Base-by-base conservation (phyloP, 106 monocot genomes). In the Acanthochlamys bracteata region DNA sequence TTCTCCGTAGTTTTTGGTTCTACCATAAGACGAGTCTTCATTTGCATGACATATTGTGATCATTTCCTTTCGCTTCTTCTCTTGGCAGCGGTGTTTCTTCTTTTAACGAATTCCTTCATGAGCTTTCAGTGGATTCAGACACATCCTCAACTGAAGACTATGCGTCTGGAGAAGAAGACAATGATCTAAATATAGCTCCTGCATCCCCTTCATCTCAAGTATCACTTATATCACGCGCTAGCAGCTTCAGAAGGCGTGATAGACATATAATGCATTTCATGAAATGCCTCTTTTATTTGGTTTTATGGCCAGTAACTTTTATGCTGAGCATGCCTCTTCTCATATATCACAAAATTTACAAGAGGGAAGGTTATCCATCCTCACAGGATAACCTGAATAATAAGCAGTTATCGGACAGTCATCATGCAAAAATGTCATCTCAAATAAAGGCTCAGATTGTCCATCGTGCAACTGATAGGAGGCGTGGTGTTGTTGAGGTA, bases 401-500 rank as follows among this genome's bases (percentile, higher is more conserved):
- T 39, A 27, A 53, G 8, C 70, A 67, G 52, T 55, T 39, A n/a
- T 61, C 54, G 39, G 56, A 53, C 47, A 52, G 55, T 66, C 69
- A 49, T 52, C 56, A 0, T 64, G 39, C 53, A 25, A 77, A 64
- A 39, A 86, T 60, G 60, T 17, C 73, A 54, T 20, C 59, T 59
- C 66, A 57, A 19, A 25, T 82, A 41, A 96, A 84, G 70, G 82
- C 87, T 25, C 72, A 88, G 65, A 23, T 87, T 65, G 75, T 90
- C 67, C 81, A 83, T 42, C 75, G 78, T 20, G 71, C 96, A 4
- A 98, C 91, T 60, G 96, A 98, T 55, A 71, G 88, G 66, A 88
- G 96, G 57, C 91, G 96, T 39, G 96, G 96, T 24, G 83, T 98
- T 22, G 57, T 98, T 77, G 96, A 98, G 92, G 95, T 96, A 80